Percentiles rank a stretch among this genome's conserved stretches.
These are phyloP conservation scores for Lithospermum erythrorhizon DNA, from an alignment of 257 asterid species.

Conservation along the genomic window DNA sequence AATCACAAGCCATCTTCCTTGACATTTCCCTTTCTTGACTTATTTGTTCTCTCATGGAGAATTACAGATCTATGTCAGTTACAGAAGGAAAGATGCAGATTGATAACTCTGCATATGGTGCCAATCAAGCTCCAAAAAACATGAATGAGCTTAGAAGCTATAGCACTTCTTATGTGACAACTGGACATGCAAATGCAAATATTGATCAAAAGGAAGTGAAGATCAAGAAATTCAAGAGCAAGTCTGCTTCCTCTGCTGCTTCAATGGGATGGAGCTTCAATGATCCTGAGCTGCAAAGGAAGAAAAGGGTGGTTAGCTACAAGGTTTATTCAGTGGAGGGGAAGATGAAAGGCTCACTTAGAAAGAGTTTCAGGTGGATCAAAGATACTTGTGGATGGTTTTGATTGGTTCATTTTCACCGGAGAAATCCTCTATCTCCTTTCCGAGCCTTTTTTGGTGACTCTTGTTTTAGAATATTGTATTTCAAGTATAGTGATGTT, in stretches of 20 bases:
- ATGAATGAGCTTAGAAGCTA: conserved; percentile 56
- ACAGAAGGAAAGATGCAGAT: conserved; percentile 21
- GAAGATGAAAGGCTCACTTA: conserved; percentile 62
- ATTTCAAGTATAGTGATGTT: no score
- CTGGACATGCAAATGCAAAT: conserved; percentile 1
- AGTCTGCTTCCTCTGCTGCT: conserved; percentile 15
- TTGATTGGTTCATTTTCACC: conserved; percentile 17
- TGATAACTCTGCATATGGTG: conserved; percentile 1
- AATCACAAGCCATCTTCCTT: not conserved
- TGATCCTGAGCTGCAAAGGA: conserved; percentile 69
- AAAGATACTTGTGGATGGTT: conserved; percentile 55
- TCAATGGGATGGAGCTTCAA: conserved; percentile 37
- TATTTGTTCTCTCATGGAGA: not conserved
- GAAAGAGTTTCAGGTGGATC: conserved; percentile 72
- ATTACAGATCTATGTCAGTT: conserved; percentile 17
- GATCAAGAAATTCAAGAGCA: conserved; percentile 46
- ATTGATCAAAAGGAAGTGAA: conserved; percentile 20
- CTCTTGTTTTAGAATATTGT: no score
- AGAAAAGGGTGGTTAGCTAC: conserved; percentile 60
- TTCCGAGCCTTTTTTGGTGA: no score
- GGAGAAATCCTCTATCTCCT: no score
- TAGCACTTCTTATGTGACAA: conserved; percentile 17
- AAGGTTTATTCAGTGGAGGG: conserved; percentile 57
- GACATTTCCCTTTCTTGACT: not conserved
- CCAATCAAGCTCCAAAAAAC: conserved; percentile 11